phyloP scores from a whole-genome alignment of 2,329 filamentous ascomycete species.

The Penicillium sp. region DNA sequence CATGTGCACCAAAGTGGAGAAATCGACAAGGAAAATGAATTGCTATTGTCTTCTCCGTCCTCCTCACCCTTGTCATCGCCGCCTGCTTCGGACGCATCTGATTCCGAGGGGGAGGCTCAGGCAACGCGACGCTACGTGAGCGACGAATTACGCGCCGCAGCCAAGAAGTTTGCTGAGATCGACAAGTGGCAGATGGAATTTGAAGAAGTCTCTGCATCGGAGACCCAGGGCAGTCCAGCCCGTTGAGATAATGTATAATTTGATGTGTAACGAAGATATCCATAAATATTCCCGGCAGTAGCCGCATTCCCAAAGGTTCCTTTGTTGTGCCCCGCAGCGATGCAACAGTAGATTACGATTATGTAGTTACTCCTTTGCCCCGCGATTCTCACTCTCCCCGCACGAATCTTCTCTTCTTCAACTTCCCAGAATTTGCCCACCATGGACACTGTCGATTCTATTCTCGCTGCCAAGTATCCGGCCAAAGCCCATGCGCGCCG shows the following conservation, averaged over 20 bases:
- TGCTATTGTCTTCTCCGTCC: constrained; percentile 26
- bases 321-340: constrained; percentile 18
- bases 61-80: constrained; percentile 36
- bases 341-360: constrained; percentile 6
- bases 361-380: constrained; percentile 1
- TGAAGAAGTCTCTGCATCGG: constrained; percentile 36
- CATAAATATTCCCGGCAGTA: constrained; percentile 1
- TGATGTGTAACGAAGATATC: constrained; percentile 2
- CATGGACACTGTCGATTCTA: constrained; percentile 35
- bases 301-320: neutral
- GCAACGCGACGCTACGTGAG: constrained; percentile 26
- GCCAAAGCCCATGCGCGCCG: constrained; percentile 80
- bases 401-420: neutral
- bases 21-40: constrained; percentile 32
- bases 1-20: constrained; percentile 12
- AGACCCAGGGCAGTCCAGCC: constrained; percentile 22
- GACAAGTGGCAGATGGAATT: constrained; percentile 44
- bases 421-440: constrained; percentile 4
- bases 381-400: neutral
- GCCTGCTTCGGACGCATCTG: constrained; percentile 28
- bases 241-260: neutral
- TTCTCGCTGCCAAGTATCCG: constrained; percentile 62
- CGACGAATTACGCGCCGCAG: constrained; percentile 35
- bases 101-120: constrained; percentile 19
- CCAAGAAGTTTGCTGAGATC: constrained; percentile 40